These are phyloP conservation scores for Fusarium scirpi DNA, from an alignment of 2,329 filamentous ascomycete genomes.

Conservation along the genomic window DNA sequence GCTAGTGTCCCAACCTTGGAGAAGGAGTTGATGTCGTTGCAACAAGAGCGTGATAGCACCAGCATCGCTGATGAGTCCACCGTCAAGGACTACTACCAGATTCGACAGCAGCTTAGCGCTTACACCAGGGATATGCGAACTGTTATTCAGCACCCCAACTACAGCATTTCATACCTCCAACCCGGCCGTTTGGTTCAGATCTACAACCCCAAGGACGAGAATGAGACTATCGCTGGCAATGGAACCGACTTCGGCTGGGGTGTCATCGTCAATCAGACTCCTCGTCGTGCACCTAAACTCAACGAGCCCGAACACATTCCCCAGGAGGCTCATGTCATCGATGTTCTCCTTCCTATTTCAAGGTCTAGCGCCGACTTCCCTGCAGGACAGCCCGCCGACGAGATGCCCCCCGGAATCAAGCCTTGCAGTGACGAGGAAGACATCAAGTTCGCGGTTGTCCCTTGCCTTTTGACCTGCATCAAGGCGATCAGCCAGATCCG, in stretches of 20 bases:
- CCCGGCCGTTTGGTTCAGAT: slow-evolving; percentile 89
- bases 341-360: slow-evolving; percentile 78
- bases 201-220: slow-evolving; percentile 72
- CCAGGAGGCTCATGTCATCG: slow-evolving; percentile 84
- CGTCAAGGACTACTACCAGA: slow-evolving; percentile 93
- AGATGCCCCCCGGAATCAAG: slow-evolving; percentile 72
- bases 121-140: slow-evolving; percentile 91
- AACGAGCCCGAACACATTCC: slow-evolving; percentile 75
- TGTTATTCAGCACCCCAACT: slow-evolving; percentile 91
- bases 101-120: slow-evolving; percentile 84
- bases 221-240: slow-evolving; percentile 52
- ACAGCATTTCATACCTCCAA: slow-evolving; percentile 87
- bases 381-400: slow-evolving; percentile 48
- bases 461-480: slow-evolving; percentile 86
- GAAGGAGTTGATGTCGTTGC: slow-evolving; percentile 82
- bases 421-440: slow-evolving; percentile 49
- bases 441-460: slow-evolving; percentile 64
- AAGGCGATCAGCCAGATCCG: slow-evolving; percentile 86
- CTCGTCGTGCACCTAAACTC: slow-evolving; percentile 74
- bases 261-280: slow-evolving; percentile 79
- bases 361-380: slow-evolving; percentile 62
- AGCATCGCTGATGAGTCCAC: slow-evolving; percentile 86
- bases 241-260: slow-evolving; percentile 90
- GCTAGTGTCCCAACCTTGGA: slow-evolving; percentile 87
- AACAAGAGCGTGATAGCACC: slow-evolving; percentile 78